A percentile compares a stretch with the other conserved stretches of the same genome.
Conservation (phyloP, 345 rosid genomes). For the Gossypium bickii region DNA sequence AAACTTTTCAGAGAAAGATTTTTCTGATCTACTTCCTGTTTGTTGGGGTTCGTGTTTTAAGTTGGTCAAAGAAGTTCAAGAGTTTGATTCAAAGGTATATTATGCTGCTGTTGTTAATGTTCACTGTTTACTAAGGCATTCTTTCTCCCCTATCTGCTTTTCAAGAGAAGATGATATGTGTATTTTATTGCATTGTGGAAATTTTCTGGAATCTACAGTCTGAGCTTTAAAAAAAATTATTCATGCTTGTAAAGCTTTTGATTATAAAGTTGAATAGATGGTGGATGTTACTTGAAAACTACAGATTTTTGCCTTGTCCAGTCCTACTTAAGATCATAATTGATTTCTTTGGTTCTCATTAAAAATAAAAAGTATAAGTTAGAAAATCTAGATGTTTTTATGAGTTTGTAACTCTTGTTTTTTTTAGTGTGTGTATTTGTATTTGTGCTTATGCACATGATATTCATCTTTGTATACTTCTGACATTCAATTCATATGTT, state of each 20-base stretch:
- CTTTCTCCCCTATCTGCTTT: background rate
- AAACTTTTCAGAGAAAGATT: slow-evolving; percentile 66
- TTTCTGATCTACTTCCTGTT: slow-evolving; percentile 77
- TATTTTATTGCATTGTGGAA: background rate
- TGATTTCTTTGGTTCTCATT: background rate
- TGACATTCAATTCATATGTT: background rate
- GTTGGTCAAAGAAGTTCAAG: slow-evolving; percentile 87
- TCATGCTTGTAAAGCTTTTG: background rate
- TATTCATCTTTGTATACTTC: background rate
- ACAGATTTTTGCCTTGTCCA: background rate
- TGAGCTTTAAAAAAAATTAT: background rate
- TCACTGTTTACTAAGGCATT: no score
- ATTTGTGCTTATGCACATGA: background rate
- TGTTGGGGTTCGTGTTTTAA: slow-evolving; percentile 90
- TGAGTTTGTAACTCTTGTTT: background rate
- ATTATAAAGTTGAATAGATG: background rate
- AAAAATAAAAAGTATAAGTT: background rate
- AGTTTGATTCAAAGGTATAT: slow-evolving; percentile 92
- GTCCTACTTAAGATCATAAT: background rate
- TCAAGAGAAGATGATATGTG: background rate
- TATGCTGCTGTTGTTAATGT: background rate
- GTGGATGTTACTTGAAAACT: background rate
- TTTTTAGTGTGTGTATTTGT: background rate
- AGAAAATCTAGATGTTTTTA: background rate
- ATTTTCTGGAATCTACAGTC: background rate